A percentile compares a stretch with the other conserved stretches of the same genome.
Evolutionary conservation across 192 early-diverging fungal genomes (phyloP).

Genomic region (Coemansia erecta): DNA sequence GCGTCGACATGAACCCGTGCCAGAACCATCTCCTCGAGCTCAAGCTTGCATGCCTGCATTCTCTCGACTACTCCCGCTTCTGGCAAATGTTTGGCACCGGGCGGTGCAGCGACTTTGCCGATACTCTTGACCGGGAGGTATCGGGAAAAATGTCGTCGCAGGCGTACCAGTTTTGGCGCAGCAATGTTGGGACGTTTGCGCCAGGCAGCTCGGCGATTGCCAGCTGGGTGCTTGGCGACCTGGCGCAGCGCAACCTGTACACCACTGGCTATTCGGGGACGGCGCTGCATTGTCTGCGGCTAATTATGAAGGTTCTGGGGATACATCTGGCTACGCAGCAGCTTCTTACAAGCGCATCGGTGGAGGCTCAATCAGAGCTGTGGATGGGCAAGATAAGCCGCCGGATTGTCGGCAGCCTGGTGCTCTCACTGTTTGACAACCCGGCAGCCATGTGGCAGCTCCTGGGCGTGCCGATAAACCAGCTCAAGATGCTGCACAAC

Average conservation of each 20-base stretch:
- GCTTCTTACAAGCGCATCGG: slow-evolving; percentile 55
- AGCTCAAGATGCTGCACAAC: slow-evolving; percentile 80
- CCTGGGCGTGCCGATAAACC: slow-evolving; percentile 79
- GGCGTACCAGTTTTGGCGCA: slow-evolving; percentile 80
- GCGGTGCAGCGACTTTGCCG: slow-evolving; percentile 57
- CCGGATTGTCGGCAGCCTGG: slow-evolving; percentile 60
- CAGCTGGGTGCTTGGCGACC: slow-evolving; percentile 19
- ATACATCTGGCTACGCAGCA: slow-evolving; percentile 55
- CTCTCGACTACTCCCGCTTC: slow-evolving; percentile 63
- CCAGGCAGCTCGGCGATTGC: not conserved
- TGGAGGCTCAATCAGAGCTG: slow-evolving; percentile 61
- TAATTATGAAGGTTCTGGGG: slow-evolving; percentile 59
- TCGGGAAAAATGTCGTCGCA: slow-evolving; percentile 68
- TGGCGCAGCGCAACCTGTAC: slow-evolving; percentile 66
- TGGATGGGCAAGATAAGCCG: slow-evolving; percentile 69
- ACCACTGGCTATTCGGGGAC: slow-evolving; percentile 83
- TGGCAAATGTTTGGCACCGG: slow-evolving; percentile 83
- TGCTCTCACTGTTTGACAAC: slow-evolving; percentile 69
- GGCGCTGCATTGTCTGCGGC: slow-evolving; percentile 67
- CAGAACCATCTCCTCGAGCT: slow-evolving; percentile 88
- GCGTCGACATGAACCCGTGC: slow-evolving; percentile 88
- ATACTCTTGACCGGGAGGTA: slow-evolving; percentile 62
- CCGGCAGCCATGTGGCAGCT: slow-evolving; percentile 81
- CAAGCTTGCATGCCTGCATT: slow-evolving; percentile 69
- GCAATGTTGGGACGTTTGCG: slow-evolving; percentile 46